Conservation (phyloP, 257 asterid species). For the Gentiana macrophylla region DNA sequence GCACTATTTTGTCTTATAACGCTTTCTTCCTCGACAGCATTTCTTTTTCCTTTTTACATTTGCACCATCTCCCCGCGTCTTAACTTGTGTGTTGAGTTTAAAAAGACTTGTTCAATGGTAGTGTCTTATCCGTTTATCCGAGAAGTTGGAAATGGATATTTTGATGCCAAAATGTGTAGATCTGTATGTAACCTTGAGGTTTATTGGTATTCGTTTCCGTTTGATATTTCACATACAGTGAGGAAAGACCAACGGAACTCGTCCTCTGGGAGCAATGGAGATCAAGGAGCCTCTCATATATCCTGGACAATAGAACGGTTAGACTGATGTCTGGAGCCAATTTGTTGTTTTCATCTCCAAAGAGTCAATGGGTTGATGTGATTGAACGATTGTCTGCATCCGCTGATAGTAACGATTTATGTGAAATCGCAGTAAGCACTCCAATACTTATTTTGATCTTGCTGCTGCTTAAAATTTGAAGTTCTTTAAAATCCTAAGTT, state of each 20-base stretch:
- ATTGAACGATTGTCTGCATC: constrained; percentile 35
- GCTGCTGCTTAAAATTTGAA: too few species aligned
- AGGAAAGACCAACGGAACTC: constrained; percentile 37
- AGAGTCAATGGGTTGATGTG: constrained; percentile 55
- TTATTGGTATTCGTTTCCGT: neutral
- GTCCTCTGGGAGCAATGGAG: constrained; percentile 49
- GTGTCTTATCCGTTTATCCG: neutral
- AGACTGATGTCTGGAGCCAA: constrained; percentile 76
- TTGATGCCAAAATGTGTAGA: neutral
- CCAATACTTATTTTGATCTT: too few species aligned
- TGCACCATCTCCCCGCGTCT: too few species aligned
- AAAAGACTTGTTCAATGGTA: too few species aligned
- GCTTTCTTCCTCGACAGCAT: neutral
- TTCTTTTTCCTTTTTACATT: too few species aligned
- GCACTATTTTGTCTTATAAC: neutral
- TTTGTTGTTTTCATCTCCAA: constrained; percentile 48
- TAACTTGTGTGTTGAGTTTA: too few species aligned
- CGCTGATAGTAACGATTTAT: constrained; percentile 24
- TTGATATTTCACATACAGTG: constrained; percentile 28
- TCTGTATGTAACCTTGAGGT: neutral
- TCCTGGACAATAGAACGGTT: constrained; percentile 68
- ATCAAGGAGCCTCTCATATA: constrained; percentile 51
- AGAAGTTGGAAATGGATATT: too few species aligned
- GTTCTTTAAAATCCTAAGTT: too few species aligned
- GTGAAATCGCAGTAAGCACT: constrained; percentile 41